phyloP scores from a whole-genome alignment of 2,329 filamentous ascomycete species.

The Chrysosporium queenslandicum region DNA sequence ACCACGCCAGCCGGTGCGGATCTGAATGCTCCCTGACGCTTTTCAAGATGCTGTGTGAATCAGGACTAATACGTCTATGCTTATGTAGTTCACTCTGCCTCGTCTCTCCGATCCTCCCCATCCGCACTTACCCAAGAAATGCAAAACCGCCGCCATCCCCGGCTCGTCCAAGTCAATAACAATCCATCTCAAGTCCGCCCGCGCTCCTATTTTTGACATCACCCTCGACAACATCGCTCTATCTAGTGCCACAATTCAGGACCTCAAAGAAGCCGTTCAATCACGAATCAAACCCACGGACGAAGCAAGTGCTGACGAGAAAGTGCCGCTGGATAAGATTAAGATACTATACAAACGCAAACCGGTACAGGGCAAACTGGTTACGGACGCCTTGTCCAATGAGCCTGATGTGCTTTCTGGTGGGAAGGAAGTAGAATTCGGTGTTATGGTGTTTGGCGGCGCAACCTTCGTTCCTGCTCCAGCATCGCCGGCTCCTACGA shows the following conservation, averaged over 20 bases:
- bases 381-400: slow-evolving; percentile 59
- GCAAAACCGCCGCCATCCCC: slow-evolving; percentile 26
- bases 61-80: not conserved
- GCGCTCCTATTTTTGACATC: slow-evolving; percentile 61
- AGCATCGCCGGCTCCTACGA: slow-evolving; percentile 22
- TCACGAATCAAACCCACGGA: slow-evolving; percentile 39
- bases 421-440: slow-evolving; percentile 57
- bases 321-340: slow-evolving; percentile 56
- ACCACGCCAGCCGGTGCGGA: slow-evolving; percentile 61
- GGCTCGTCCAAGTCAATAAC: slow-evolving; percentile 34
- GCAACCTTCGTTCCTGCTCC: slow-evolving; percentile 34
- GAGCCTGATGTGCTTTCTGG: slow-evolving; percentile 37
- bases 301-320: slow-evolving; percentile 42
- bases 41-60: not conserved
- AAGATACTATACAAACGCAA: slow-evolving; percentile 82
- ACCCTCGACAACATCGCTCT: slow-evolving; percentile 51
- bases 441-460: slow-evolving; percentile 79
- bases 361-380: slow-evolving; percentile 66
- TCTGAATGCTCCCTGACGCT: slow-evolving; percentile 12
- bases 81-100: slow-evolving; percentile 38
- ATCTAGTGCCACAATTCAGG: slow-evolving; percentile 62
- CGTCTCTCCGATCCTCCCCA: slow-evolving; percentile 35
- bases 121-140: slow-evolving; percentile 37
- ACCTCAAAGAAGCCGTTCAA: slow-evolving; percentile 63
- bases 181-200: slow-evolving; percentile 45